Evolutionary conservation across 495 filamentous ascomycete genomes (phyloP), one percentile per base, ranked within the genome.

Genomic region (Paragyromitra xinjiangensis): DNA sequence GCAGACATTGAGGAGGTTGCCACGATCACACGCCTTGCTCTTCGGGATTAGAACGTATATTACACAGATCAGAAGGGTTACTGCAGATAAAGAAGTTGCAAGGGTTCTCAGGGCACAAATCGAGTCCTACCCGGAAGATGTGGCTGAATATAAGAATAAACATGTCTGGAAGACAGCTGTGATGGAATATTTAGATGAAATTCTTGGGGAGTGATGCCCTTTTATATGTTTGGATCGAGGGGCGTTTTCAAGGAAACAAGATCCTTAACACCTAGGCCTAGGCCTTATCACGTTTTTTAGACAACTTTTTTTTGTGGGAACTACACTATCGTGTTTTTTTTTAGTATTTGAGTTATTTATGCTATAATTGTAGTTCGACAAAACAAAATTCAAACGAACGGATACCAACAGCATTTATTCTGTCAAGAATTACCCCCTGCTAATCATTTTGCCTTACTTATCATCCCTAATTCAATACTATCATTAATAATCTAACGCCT

Each of bases 21-120:
- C 92, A 0, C 77, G 83, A 69, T 90, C 88, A 0, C 85, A 85
- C 39, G 92, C 91, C 1, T 75, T 95, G 4, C 84, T 95, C 0
- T 95, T 97, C 82, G 88, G 86, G 19, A 92, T 95, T 82, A 92
- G 94, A 83, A 95, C 92, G 9, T 95, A 94, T 83, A 80, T 90
- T 56, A 94, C 93, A 78, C 87, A 89, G 5, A 78, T 97, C 0
- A 75, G 79, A 22, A 85, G 90, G 16, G 86, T 96, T 70, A 92
- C 90, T 82, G 64, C 62, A 45, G 88, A 86, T 11, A 92, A 93
- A 76, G 92, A 91, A 0, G 81, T 87, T 6, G 90, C 89, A 0
- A 86, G 88, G 80, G 87, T 89, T 26, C 82, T 97, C 44, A 91
- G 89, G 0, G 82, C 84, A 11, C 92, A 92, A 0, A 91, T 95